Evolutionary conservation across 768 basidiomycete genomes (phyloP).

Genomic region (Agaricus subrufescens): DNA sequence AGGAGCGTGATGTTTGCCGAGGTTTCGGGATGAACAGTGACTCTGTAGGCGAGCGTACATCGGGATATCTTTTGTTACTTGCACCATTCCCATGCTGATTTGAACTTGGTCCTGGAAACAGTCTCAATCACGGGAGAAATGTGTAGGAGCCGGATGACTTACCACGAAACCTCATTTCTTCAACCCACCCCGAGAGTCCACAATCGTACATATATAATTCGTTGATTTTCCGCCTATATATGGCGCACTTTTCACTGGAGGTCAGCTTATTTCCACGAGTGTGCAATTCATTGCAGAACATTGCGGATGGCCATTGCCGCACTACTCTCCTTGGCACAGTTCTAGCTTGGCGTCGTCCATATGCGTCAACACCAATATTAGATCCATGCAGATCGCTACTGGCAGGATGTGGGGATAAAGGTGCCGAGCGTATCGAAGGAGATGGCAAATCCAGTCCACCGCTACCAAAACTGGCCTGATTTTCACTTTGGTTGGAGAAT

Average conservation of each 20-base stretch:
- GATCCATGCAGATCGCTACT: not conserved
- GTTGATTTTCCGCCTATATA: constrained; percentile 81
- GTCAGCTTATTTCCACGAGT: constrained; percentile 3
- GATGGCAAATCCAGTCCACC: constrained; percentile 20
- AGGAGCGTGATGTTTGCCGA: constrained; percentile 66
- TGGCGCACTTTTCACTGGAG: constrained; percentile 56
- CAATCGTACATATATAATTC: constrained; percentile 73
- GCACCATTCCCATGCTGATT: constrained; percentile 9
- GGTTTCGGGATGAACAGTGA: constrained; percentile 46
- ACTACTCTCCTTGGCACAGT: constrained; percentile 22
- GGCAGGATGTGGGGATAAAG: constrained; percentile 18
- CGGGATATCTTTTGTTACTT: not conserved
- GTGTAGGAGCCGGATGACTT: constrained; percentile 15
- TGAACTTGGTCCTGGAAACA: constrained; percentile 24
- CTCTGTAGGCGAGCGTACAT: constrained; percentile 29
- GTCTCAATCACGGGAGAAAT: constrained; percentile 1
- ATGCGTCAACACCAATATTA: not conserved
- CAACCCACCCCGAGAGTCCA: constrained; percentile 75
- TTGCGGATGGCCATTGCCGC: constrained; percentile 51
- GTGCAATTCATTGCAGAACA: constrained; percentile 64
- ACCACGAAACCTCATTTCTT: constrained; percentile 54
- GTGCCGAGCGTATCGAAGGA: constrained; percentile 23
- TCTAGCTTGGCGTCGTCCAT: constrained; percentile 11
- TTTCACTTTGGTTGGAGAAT: constrained; percentile 21
- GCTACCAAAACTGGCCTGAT: not conserved